These are phyloP conservation scores for Apiotrichum siamense DNA, from an alignment of 1,284 basidiomycete genomes.

Conservation along the genomic window DNA sequence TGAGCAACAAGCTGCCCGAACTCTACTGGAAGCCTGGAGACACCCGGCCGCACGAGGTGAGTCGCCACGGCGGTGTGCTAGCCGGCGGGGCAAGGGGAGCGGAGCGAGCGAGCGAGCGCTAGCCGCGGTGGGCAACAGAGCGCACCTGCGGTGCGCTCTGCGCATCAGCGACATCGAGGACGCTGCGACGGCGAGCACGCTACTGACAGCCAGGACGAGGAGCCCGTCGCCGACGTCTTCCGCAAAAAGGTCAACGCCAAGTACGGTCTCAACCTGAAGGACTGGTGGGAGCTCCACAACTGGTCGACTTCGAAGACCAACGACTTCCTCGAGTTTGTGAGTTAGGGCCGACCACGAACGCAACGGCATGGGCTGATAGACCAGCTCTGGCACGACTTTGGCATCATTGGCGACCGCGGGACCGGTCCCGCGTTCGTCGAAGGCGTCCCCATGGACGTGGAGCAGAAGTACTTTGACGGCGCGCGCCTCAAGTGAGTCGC, in stretches of 20 bases:
- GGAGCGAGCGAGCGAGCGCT: too few species aligned
- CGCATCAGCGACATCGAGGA: neutral
- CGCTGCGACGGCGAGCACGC: too few species aligned
- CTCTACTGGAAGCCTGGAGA: slow-evolving; percentile 20
- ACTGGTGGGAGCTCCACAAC: slow-evolving; percentile 19
- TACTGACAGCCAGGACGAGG: slow-evolving; percentile 15
- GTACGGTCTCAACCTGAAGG: slow-evolving; percentile 11
- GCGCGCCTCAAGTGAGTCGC: slow-evolving; percentile 14
- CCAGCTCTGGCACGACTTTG: slow-evolving; percentile 14
- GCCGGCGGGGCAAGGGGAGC: too few species aligned
- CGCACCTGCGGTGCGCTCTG: too few species aligned
- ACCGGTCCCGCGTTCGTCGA: slow-evolving; percentile 14
- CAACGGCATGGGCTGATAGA: neutral
- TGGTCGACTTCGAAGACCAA: slow-evolving; percentile 11
- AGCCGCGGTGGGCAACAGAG: too few species aligned
- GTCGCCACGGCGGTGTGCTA: too few species aligned
- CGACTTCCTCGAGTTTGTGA: slow-evolving; percentile 15
- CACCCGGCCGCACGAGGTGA: slow-evolving; percentile 14
- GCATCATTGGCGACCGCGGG: slow-evolving; percentile 15
- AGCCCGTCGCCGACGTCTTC: slow-evolving; percentile 14
- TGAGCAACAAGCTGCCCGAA: slow-evolving; percentile 5
- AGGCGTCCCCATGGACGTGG: slow-evolving; percentile 17
- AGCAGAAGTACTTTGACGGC: slow-evolving; percentile 14
- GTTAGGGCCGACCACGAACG: neutral
- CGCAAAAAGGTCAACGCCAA: slow-evolving; percentile 12